phyloP scores from a whole-genome alignment of 2,329 filamentous ascomycete genomes.

The Aspergillus ibericus region DNA sequence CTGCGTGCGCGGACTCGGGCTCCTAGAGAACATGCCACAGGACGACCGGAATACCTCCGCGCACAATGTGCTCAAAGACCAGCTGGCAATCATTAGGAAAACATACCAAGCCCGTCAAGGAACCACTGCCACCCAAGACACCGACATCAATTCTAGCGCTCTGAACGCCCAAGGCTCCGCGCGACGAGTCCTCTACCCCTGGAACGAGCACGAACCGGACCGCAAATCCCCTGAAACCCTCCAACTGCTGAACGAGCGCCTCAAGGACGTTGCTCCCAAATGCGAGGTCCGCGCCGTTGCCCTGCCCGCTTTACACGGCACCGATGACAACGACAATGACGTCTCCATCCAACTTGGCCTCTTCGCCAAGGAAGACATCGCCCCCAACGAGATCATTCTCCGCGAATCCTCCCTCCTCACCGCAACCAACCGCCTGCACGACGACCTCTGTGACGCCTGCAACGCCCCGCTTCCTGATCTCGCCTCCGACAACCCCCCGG shows the following conservation, averaged over 20 bases:
- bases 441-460: slow-evolving; percentile 86
- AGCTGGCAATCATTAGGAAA: slow-evolving; percentile 31
- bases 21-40: slow-evolving; percentile 18
- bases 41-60: slow-evolving; percentile 8
- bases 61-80: slow-evolving; percentile 22
- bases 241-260: slow-evolving; percentile 67
- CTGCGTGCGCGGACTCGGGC: slow-evolving; percentile 31
- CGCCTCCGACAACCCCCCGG: slow-evolving; percentile 34
- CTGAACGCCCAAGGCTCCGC: slow-evolving; percentile 43
- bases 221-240: slow-evolving; percentile 58
- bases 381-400: slow-evolving; percentile 73
- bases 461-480: slow-evolving; percentile 69
- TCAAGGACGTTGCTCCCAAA: slow-evolving; percentile 72
- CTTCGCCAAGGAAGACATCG: slow-evolving; percentile 81
- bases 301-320: slow-evolving; percentile 67
- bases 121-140: not conserved
- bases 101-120: slow-evolving; percentile 24
- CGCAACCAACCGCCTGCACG: slow-evolving; percentile 83
- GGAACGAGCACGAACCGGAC: slow-evolving; percentile 63
- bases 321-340: slow-evolving; percentile 31
- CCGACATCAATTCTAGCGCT: slow-evolving; percentile 25
- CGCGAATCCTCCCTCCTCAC: slow-evolving; percentile 83
- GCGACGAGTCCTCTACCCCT: slow-evolving; percentile 60
- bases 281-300: slow-evolving; percentile 75
- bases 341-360: slow-evolving; percentile 75